phyloP scores from a whole-genome alignment of 2,329 filamentous ascomycete species.

The Fusarium duplospermum region DNA sequence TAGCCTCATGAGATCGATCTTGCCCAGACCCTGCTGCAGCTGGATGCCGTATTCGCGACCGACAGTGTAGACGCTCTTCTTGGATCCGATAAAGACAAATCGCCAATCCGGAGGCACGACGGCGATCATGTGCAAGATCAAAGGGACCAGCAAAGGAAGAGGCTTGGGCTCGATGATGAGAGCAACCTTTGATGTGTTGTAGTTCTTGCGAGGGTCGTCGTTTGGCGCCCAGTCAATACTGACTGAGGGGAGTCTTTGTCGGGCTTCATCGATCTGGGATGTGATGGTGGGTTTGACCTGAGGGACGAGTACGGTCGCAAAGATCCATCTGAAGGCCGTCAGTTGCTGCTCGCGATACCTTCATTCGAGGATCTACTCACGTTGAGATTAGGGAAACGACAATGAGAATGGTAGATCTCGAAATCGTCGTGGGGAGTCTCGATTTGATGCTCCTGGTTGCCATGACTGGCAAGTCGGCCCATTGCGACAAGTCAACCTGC shows the following conservation, averaged over 20 bases:
- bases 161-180: constrained; percentile 3
- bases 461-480: neutral
- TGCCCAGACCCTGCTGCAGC: neutral
- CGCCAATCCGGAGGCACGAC: neutral
- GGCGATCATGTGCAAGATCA: neutral
- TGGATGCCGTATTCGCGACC: neutral
- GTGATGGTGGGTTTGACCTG: neutral
- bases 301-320: neutral
- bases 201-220: constrained; percentile 1
- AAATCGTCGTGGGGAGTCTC: neutral
- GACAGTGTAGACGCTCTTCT: neutral
- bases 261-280: neutral
- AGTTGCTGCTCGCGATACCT: neutral
- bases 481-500: neutral
- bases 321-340: neutral
- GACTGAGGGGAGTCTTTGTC: neutral
- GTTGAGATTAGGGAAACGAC: neutral
- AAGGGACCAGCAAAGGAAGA: neutral
- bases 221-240: neutral
- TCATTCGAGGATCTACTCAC: neutral
- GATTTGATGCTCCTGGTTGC: neutral
- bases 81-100: constrained; percentile 1
- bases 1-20: constrained; percentile 1
- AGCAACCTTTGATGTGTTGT: constrained; percentile 3
- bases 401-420: neutral